phyloP scores from a whole-genome alignment of 805 yeast species.

The Cyberlindnera euphorbiiphila region DNA sequence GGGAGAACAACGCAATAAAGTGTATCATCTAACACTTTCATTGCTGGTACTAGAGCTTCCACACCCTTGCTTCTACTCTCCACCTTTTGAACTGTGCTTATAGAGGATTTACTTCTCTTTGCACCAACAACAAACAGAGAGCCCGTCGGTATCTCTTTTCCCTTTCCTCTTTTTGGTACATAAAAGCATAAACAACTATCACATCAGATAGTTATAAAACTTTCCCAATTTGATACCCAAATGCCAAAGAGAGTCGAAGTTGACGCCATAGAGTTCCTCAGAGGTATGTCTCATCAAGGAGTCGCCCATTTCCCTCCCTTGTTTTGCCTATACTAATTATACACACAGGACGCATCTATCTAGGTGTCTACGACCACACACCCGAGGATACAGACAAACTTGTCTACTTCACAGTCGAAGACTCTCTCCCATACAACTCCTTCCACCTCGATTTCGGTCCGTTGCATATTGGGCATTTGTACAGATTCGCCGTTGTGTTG shows the following conservation, averaged over 20 bases:
- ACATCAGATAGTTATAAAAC: no score
- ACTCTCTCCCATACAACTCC: constrained; percentile 86
- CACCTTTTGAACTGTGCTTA: no score
- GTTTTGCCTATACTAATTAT: constrained; percentile 1
- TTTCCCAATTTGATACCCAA: constrained; percentile 18
- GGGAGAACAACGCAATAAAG: neutral
- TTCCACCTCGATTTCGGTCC: constrained; percentile 98
- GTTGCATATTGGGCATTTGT: constrained; percentile 84
- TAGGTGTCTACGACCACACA: constrained; percentile 79
- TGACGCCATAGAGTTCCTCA: constrained; percentile 44
- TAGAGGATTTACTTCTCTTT: no score
- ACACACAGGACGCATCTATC: constrained; percentile 53
- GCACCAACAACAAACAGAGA: no score
- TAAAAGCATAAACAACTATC: no score
- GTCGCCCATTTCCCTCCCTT: neutral
- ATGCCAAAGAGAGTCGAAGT: constrained; percentile 55
- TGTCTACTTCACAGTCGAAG: constrained; percentile 90
- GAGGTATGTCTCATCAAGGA: constrained; percentile 19
- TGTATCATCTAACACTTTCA: no score
- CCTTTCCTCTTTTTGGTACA: no score
- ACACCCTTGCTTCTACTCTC: no score
- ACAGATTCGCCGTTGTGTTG: constrained; percentile 90
- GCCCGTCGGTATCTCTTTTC: no score
- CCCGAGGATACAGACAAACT: constrained; percentile 74
- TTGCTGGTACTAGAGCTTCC: no score